These are phyloP conservation scores for Coemansia sp. DNA, from an alignment of 192 early-diverging fungal genomes.

Conservation along the genomic window DNA sequence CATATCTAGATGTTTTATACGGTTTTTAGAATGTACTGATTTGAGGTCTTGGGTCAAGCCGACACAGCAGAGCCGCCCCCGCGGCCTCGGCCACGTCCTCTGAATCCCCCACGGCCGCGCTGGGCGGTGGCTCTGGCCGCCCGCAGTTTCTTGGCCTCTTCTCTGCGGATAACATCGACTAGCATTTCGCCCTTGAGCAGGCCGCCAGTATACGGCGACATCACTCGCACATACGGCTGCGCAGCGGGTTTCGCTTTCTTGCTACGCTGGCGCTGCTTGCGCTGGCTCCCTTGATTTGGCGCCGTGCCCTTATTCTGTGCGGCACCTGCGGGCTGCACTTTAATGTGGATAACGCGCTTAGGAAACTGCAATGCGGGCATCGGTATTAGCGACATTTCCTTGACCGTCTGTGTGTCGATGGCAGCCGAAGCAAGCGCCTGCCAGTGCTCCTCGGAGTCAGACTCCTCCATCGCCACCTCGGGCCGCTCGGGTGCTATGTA, in stretches of 20 bases:
- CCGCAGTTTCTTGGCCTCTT: constrained; percentile 15
- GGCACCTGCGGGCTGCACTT: neutral
- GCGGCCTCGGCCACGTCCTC: constrained; percentile 29
- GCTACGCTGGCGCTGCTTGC: neutral
- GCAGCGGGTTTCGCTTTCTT: neutral
- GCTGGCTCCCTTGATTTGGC: constrained; percentile 4
- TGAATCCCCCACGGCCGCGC: constrained; percentile 17
- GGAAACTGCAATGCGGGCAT: constrained; percentile 29
- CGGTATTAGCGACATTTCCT: constrained; percentile 18
- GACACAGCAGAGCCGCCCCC: constrained; percentile 1
- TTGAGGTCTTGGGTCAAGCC: too few relatives aligned
- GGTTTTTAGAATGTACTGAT: neutral
- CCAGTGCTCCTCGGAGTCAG: constrained; percentile 51
- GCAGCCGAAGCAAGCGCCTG: constrained; percentile 25
- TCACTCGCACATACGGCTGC: constrained; percentile 14
- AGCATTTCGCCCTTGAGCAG: constrained; percentile 35
- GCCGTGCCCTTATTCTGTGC: neutral
- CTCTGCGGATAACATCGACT: constrained; percentile 38
- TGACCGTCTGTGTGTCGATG: constrained; percentile 26
- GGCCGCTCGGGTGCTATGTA: constrained; percentile 29
- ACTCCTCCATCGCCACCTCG: constrained; percentile 26
- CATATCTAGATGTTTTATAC: neutral
- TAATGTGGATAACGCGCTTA: constrained; percentile 34
- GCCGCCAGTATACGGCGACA: constrained; percentile 47
- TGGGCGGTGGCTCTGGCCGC: neutral